A percentile compares a stretch with the other conserved stretches of the same genome.
phyloP scores from a whole-genome alignment of 1,284 basidiomycete species.

The Tylopilus orsonianus region DNA sequence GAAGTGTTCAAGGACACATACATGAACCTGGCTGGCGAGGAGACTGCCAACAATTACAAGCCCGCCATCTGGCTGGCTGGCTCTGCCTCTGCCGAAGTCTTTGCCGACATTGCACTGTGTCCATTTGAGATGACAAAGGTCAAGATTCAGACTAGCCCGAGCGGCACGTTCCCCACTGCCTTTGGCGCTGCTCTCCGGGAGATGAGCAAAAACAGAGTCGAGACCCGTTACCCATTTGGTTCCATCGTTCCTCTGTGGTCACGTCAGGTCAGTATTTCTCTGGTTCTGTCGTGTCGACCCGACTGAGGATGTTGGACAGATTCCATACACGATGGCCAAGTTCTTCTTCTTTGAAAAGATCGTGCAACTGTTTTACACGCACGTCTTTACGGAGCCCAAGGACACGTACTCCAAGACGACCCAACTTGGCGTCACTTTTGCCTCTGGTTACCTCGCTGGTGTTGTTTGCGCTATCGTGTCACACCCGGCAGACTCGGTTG shows the following conservation, averaged over 20 bases:
- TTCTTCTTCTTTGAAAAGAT: conserved; percentile 86
- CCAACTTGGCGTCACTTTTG: conserved; percentile 78
- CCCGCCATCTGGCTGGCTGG: conserved; percentile 92
- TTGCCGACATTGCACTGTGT: conserved; percentile 88
- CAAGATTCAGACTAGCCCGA: conserved; percentile 75
- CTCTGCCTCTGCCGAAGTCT: conserved; percentile 91
- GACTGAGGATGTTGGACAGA: conserved; percentile 39
- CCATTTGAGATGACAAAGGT: conserved; percentile 83
- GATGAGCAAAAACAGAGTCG: conserved; percentile 61
- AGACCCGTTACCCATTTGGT: conserved; percentile 78
- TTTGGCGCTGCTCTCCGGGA: conserved; percentile 65
- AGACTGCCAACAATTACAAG: conserved; percentile 85
- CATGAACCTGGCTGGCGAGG: conserved; percentile 84
- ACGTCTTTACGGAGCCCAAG: conserved; percentile 73
- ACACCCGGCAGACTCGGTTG: conserved; percentile 79
- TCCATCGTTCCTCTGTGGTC: conserved; percentile 81
- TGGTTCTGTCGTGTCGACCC: not conserved
- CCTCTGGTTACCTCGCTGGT: conserved; percentile 82
- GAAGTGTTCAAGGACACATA: conserved; percentile 94
- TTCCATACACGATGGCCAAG: conserved; percentile 86
- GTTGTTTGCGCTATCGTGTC: conserved; percentile 80
- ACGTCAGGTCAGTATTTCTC: conserved; percentile 58
- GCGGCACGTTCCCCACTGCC: conserved; percentile 69
- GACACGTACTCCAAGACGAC: conserved; percentile 66
- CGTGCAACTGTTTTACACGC: conserved; percentile 72